Percentiles rank a stretch among this genome's conserved stretches.
phyloP scores from a whole-genome alignment of 2,329 filamentous ascomycete species.

The Beauveria sp. region DNA sequence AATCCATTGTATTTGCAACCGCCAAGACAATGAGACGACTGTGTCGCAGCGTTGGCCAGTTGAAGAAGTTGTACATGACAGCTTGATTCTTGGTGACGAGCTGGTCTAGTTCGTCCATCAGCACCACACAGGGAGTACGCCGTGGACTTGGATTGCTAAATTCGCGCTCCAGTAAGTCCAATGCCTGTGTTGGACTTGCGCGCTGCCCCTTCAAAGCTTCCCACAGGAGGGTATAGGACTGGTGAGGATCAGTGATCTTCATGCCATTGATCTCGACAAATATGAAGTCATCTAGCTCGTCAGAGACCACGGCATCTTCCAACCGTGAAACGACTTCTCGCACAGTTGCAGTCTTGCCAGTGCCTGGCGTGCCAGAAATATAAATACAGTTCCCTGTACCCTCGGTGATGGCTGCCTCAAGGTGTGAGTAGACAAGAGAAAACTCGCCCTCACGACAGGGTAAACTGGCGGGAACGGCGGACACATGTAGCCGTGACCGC shows the following conservation, averaged over 20 bases:
- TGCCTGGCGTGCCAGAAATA: slow-evolving; percentile 96
- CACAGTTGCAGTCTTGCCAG: slow-evolving; percentile 94
- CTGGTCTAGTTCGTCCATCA: slow-evolving; percentile 98
- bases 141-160: slow-evolving; percentile 88
- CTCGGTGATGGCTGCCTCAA: slow-evolving; percentile 89
- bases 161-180: slow-evolving; percentile 85
- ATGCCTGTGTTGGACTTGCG: slow-evolving; percentile 82
- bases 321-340: slow-evolving; percentile 87
- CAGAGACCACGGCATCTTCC: slow-evolving; percentile 76
- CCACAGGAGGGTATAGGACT: slow-evolving; percentile 92
- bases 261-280: slow-evolving; percentile 99
- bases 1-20: slow-evolving; percentile 97
- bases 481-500: slow-evolving; percentile 82
- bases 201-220: slow-evolving; percentile 90
- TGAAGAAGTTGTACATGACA: slow-evolving; percentile 99
- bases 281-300: slow-evolving; percentile 96
- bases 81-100: slow-evolving; percentile 96
- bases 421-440: slow-evolving; percentile 81
- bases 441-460: slow-evolving; percentile 93
- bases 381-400: slow-evolving; percentile 95
- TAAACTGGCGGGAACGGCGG: slow-evolving; percentile 79
- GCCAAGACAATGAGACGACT: slow-evolving; percentile 91
- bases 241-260: slow-evolving; percentile 97
- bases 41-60: slow-evolving; percentile 89
- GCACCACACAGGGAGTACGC: slow-evolving; percentile 86